phyloP scores from a whole-genome alignment of 305 asterid species.

The Rubia peregrina region DNA sequence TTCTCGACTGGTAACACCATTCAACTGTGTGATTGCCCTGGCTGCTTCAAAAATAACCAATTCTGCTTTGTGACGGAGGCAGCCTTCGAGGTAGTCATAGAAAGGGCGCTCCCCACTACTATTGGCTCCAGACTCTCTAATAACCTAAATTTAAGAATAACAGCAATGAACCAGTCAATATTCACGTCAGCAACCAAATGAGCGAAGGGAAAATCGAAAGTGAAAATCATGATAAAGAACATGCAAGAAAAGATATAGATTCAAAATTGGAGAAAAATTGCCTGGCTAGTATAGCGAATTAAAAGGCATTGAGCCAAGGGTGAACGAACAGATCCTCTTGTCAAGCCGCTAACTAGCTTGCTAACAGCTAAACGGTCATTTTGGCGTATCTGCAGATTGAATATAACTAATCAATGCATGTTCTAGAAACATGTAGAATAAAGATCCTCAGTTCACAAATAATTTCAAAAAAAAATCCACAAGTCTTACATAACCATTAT shows the following conservation, averaged over 20 bases:
- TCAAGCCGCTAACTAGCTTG: conserved; percentile 85
- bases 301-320: conserved; percentile 93
- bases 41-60: conserved; percentile 97
- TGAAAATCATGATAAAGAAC: not conserved
- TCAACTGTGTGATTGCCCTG: conserved; percentile 84
- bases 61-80: conserved; percentile 94
- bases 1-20: conserved; percentile 70
- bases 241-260: not conserved
- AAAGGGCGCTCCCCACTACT: conserved; percentile 78
- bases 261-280: conserved; percentile 10
- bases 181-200: conserved; percentile 6
- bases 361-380: conserved; percentile 90
- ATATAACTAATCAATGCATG: not conserved
- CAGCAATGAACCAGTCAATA: conserved; percentile 20
- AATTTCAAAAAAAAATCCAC: not conserved
- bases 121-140: conserved; percentile 69
- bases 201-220: not conserved
- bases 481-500: not conserved
- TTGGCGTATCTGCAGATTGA: conserved; percentile 69
- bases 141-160: conserved; percentile 61
- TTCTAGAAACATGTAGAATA: not conserved
- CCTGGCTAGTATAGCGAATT: conserved; percentile 94
- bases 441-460: not conserved
- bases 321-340: conserved; percentile 84
- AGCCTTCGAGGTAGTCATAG: conserved; percentile 86